Percentiles rank a stretch among this genome's conserved stretches.
Conservation (phyloP, 768 basidiomycete genomes). For the Agrocybe chaxingu region DNA sequence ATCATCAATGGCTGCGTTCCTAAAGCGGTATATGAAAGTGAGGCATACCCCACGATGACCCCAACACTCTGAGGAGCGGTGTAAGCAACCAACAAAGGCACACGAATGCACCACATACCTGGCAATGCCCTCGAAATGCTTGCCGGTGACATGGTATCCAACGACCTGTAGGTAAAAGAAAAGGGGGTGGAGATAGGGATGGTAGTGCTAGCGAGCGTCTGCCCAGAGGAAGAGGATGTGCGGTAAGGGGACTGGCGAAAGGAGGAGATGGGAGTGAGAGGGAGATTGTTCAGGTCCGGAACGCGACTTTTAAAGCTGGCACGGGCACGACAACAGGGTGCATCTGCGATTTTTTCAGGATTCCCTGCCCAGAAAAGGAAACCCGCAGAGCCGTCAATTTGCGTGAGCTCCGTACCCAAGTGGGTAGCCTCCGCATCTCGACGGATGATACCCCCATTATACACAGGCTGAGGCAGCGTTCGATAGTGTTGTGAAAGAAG, state of each 20-base stretch:
- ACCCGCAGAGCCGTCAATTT: too few species aligned
- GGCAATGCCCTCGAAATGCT: constrained; percentile 20
- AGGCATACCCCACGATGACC: constrained; percentile 45
- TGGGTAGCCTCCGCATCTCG: too few species aligned
- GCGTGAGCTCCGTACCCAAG: too few species aligned
- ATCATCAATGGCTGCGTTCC: neutral
- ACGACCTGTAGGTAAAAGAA: neutral
- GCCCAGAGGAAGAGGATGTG: neutral
- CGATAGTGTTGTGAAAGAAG: too few species aligned
- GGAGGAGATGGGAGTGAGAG: constrained; percentile 1
- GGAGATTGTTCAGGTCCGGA: too few species aligned
- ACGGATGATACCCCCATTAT: too few species aligned
- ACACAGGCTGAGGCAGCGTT: too few species aligned
- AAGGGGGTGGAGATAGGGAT: neutral
- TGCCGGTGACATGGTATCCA: neutral
- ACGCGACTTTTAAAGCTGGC: too few species aligned
- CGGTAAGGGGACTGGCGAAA: constrained; percentile 6
- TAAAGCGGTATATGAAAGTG: neutral
- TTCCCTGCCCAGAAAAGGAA: too few species aligned
- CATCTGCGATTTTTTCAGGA: too few species aligned
- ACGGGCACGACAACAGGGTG: too few species aligned
- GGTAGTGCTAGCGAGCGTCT: neutral
- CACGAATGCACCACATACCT: constrained; percentile 19
- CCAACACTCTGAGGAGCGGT: constrained; percentile 60
- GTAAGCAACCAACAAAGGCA: neutral